Evolutionary conservation across 768 basidiomycete genomes (phyloP).

Genomic region (Collybiopsis confluens): DNA sequence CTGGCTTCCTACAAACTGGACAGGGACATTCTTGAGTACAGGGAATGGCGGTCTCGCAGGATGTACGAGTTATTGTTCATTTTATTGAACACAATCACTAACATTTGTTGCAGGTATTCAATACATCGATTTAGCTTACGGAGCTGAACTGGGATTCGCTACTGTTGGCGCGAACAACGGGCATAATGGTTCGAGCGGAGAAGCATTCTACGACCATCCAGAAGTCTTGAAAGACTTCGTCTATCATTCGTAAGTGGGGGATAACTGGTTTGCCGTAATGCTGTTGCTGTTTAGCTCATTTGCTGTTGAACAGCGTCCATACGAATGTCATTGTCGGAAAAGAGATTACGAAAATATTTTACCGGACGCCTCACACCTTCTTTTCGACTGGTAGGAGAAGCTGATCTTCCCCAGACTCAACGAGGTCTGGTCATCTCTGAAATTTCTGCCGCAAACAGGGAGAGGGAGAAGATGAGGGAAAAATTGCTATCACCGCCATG

Average conservation of each 20-base stretch:
- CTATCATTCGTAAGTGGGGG: not conserved
- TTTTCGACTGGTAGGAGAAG: too few relatives aligned
- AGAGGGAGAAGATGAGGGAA: too few relatives aligned
- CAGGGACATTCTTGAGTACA: slow-evolving; percentile 6
- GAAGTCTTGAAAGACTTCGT: not conserved
- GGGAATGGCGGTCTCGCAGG: slow-evolving; percentile 9
- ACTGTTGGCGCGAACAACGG: not conserved
- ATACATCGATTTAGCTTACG: not conserved
- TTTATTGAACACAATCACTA: not conserved
- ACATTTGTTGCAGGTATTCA: not conserved
- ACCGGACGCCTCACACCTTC: slow-evolving; percentile 10
- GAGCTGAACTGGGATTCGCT: not conserved
- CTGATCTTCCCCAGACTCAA: too few relatives aligned
- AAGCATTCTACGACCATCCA: not conserved
- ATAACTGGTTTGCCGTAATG: too few relatives aligned
- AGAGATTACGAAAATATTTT: slow-evolving; percentile 14
- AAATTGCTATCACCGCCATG: too few relatives aligned
- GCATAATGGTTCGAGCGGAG: not conserved
- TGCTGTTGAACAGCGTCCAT: too few relatives aligned
- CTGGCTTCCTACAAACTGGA: slow-evolving; percentile 12
- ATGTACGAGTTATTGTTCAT: slow-evolving; percentile 5
- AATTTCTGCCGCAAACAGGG: too few relatives aligned
- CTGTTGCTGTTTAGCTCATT: too few relatives aligned
- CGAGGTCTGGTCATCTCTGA: too few relatives aligned
- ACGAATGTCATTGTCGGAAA: slow-evolving; percentile 14